Evolutionary conservation across 257 asterid species (phyloP).

Genomic region (Haberlea rhodopensis): DNA sequence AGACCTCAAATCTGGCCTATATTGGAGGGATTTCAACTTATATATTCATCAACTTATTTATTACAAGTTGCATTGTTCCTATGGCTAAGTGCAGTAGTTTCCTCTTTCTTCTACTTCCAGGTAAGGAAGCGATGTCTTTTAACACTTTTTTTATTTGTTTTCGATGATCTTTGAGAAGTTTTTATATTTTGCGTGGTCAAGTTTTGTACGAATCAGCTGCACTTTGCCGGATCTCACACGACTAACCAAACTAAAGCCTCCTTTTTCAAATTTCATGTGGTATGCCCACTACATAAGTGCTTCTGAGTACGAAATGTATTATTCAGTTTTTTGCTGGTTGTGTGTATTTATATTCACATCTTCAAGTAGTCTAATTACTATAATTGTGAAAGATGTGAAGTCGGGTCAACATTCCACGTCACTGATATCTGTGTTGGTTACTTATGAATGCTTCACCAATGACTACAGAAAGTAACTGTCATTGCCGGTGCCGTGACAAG

Average conservation of each 20-base stretch:
- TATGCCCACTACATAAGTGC: too few relatives aligned
- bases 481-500: constrained; percentile 71
- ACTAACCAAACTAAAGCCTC: too few relatives aligned
- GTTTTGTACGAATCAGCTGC: constrained; percentile 11
- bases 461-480: constrained; percentile 89
- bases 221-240: neutral
- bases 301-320: too few relatives aligned
- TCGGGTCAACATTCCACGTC: neutral
- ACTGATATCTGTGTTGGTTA: constrained; percentile 4
- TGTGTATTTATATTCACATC: too few relatives aligned
- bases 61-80: constrained; percentile 78
- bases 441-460: constrained; percentile 14
- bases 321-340: too few relatives aligned
- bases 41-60: constrained; percentile 74
- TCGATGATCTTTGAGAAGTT: neutral
- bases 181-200: constrained; percentile 20
- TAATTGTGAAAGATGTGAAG: too few relatives aligned
- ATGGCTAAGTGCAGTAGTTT: constrained; percentile 88
- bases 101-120: constrained; percentile 98
- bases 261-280: too few relatives aligned
- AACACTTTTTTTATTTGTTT: constrained; percentile 5
- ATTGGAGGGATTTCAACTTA: constrained; percentile 84
- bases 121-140: constrained; percentile 34
- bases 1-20: constrained; percentile 76
- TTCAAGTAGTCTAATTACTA: too few relatives aligned